Evolutionary conservation across 208 protist species (phyloP).

Genomic region (Wallacemonas collosoma): DNA sequence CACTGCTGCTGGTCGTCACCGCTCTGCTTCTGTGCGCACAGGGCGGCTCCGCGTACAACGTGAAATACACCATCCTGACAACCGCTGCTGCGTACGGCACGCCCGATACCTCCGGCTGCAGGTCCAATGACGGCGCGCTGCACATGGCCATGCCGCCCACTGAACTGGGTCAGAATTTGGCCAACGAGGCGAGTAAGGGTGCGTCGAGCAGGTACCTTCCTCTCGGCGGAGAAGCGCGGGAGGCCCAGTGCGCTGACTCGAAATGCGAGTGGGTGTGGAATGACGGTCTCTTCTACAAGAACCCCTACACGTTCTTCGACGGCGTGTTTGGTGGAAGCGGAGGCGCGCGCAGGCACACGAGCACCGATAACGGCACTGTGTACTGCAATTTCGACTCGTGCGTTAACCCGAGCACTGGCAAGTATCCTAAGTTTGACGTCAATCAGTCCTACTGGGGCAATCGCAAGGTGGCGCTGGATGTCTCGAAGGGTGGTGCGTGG

Average conservation of each 20-base stretch:
- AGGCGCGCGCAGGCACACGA: background rate
- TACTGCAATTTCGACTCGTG: slow-evolving; percentile 46
- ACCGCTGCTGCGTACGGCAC: background rate
- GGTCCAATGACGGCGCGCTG: background rate
- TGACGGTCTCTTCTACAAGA: slow-evolving; percentile 54
- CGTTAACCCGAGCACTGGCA: background rate
- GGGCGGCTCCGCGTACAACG: background rate
- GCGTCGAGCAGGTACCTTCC: background rate
- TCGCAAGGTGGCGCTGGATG: slow-evolving; percentile 43
- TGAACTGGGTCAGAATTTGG: background rate
- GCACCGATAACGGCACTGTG: slow-evolving; percentile 11
- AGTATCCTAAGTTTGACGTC: slow-evolving; percentile 30
- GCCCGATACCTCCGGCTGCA: background rate
- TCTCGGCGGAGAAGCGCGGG: slow-evolving; percentile 44
- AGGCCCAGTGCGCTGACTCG: slow-evolving; percentile 36
- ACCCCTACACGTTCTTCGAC: slow-evolving; percentile 48
- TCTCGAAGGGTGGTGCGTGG: slow-evolving; percentile 31
- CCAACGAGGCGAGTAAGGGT: background rate
- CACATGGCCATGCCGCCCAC: slow-evolving; percentile 18
- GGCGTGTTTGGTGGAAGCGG: slow-evolving; percentile 23
- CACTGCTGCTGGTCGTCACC: slow-evolving; percentile 1
- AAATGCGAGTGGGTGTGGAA: slow-evolving; percentile 61
- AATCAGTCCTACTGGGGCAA: slow-evolving; percentile 45
- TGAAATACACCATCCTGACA: background rate
- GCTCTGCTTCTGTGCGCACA: background rate